phyloP scores from a whole-genome alignment of 78 protist species.

The Tieghemostelium lacteum region DNA sequence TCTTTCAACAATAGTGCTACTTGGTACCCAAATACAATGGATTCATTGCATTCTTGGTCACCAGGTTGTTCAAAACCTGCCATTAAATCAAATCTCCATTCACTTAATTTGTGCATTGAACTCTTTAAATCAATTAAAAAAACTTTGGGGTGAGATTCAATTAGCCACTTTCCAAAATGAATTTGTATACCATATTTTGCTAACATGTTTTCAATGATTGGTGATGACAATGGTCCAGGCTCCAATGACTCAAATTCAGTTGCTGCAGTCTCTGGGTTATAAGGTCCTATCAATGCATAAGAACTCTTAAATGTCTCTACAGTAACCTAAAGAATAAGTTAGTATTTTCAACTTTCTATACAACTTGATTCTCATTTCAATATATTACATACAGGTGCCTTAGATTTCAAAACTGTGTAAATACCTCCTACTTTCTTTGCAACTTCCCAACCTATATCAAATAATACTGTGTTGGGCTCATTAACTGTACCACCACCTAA shows the following conservation, averaged over 20 bases:
- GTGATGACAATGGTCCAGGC: conserved; percentile 52
- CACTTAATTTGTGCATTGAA: conserved; percentile 70
- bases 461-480: conserved; percentile 14
- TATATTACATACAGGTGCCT: conserved; percentile 85
- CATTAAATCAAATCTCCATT: conserved; percentile 82
- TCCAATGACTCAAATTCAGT: conserved; percentile 84
- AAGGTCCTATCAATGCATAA: conserved; percentile 88
- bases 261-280: conserved; percentile 80
- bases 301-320: conserved; percentile 65
- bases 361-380: conserved; percentile 44
- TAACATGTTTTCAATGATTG: conserved; percentile 76
- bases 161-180: conserved; percentile 92
- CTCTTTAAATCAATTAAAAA: conserved; percentile 66
- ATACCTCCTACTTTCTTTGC: conserved; percentile 91
- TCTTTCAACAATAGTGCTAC: conserved; percentile 86
- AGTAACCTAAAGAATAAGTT: no score
- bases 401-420: conserved; percentile 91
- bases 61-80: conserved; percentile 71
- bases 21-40: conserved; percentile 87
- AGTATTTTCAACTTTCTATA: no score
- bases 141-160: conserved; percentile 76
- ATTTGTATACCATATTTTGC: conserved; percentile 81
- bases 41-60: conserved; percentile 86
- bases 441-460: conserved; percentile 74
- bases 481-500: background rate